A percentile compares a stretch with the other conserved stretches of the same genome.
Evolutionary conservation across 495 filamentous ascomycete species (phyloP).

Genomic region (Bryoglossum gracile): DNA sequence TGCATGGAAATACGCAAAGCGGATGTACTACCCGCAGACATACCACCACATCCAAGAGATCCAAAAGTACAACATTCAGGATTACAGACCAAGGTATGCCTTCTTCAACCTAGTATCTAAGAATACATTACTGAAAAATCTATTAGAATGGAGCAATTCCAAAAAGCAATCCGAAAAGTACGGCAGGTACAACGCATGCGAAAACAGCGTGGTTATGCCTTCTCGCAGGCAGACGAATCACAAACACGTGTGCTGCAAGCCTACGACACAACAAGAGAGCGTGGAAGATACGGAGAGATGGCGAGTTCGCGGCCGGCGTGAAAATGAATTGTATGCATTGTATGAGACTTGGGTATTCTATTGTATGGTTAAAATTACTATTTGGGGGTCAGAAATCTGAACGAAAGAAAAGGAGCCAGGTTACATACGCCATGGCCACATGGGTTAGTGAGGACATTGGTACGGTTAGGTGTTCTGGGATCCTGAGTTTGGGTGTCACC

Average conservation of each 20-base stretch:
- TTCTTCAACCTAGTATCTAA: constrained; percentile 4
- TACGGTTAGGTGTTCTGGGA: too few species aligned
- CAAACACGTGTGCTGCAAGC: constrained; percentile 90
- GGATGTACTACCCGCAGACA: constrained; percentile 91
- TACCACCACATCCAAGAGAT: constrained; percentile 99
- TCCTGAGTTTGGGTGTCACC: background rate
- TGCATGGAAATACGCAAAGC: constrained; percentile 71
- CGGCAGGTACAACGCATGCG: constrained; percentile 98
- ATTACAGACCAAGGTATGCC: constrained; percentile 80
- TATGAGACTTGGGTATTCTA: constrained; percentile 16
- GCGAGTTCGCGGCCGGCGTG: constrained; percentile 51
- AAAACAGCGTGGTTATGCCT: constrained; percentile 97
- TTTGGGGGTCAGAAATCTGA: too few species aligned
- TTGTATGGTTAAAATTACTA: constrained; percentile 8
- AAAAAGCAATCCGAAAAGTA: constrained; percentile 98
- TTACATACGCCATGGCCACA: too few species aligned
- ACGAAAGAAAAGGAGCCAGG: too few species aligned
- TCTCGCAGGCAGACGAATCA: constrained; percentile 94
- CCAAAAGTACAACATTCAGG: constrained; percentile 99
- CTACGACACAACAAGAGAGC: constrained; percentile 90
- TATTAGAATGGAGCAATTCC: constrained; percentile 95
- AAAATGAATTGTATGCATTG: constrained; percentile 17
- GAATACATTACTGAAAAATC: background rate
- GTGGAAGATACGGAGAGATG: constrained; percentile 96
- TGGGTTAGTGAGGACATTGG: too few species aligned